A percentile compares a stretch with the other conserved stretches of the same genome.
phyloP scores from a whole-genome alignment of 2,329 filamentous ascomycete genomes.

The Colletotrichum lupini region DNA sequence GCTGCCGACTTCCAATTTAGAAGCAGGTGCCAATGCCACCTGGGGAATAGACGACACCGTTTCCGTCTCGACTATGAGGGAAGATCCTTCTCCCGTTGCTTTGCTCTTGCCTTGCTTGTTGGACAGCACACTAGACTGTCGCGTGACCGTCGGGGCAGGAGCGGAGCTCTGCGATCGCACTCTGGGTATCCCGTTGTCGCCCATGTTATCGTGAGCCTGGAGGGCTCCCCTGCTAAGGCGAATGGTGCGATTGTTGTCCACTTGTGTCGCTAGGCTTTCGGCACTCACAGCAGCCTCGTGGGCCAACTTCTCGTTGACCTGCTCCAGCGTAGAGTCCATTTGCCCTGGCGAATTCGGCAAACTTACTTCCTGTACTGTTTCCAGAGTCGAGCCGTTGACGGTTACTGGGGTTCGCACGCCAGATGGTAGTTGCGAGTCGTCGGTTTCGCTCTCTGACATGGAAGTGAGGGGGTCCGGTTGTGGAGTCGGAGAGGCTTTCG shows the following conservation, averaged over 20 bases:
- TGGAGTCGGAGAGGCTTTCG: constrained; percentile 59
- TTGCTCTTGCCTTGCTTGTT: constrained; percentile 78
- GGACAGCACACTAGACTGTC: constrained; percentile 73
- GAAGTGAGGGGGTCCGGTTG: constrained; percentile 50
- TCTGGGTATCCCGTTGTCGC: constrained; percentile 70
- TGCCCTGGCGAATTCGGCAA: constrained; percentile 76
- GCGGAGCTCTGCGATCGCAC: constrained; percentile 54
- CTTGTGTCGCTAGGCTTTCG: constrained; percentile 51
- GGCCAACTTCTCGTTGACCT: constrained; percentile 60
- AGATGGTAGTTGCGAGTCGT: constrained; percentile 60
- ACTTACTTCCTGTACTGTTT: constrained; percentile 93
- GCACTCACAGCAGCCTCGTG: constrained; percentile 55
- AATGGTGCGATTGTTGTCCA: constrained; percentile 52
- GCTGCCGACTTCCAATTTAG: constrained; percentile 71
- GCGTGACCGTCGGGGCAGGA: constrained; percentile 66
- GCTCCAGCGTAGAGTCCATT: constrained; percentile 60
- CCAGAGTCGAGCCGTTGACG: constrained; percentile 74
- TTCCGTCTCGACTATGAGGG: constrained; percentile 98
- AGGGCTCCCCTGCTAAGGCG: constrained; percentile 58
- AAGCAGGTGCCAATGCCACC: constrained; percentile 74
- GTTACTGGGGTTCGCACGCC: constrained; percentile 68
- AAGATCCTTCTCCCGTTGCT: constrained; percentile 74
- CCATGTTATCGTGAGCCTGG: constrained; percentile 64
- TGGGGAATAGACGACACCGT: constrained; percentile 93
- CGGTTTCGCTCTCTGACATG: constrained; percentile 63